Conservation (phyloP, 1,139 yeast species). For the Scheffersomyces titani region DNA sequence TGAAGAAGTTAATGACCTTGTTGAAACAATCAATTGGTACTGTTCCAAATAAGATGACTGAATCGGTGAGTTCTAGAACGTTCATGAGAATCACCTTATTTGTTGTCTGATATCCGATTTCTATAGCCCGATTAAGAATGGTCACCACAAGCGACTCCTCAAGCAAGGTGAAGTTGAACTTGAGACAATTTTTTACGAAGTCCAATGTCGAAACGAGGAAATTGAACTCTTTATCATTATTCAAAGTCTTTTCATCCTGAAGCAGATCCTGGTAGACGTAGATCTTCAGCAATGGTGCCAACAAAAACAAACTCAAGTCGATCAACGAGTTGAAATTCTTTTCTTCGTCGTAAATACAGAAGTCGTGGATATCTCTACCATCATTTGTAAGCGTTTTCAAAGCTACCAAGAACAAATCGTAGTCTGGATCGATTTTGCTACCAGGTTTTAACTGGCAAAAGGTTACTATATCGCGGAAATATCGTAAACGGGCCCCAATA, state of each 20-base stretch:
- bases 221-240: slow-evolving; percentile 12
- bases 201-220: slow-evolving; percentile 28
- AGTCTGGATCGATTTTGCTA: slow-evolving; percentile 46
- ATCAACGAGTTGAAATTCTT: slow-evolving; percentile 46
- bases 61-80: slow-evolving; percentile 47
- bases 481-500: slow-evolving; percentile 50
- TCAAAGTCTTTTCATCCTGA: slow-evolving; percentile 2
- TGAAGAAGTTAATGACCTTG: slow-evolving; percentile 46
- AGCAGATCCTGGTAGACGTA: background rate
- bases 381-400: slow-evolving; percentile 55
- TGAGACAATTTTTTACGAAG: slow-evolving; percentile 47
- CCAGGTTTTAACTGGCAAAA: slow-evolving; percentile 33
- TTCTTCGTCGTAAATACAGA: slow-evolving; percentile 48
- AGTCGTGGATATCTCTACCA: slow-evolving; percentile 63
- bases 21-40: slow-evolving; percentile 44
- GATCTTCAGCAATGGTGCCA: background rate
- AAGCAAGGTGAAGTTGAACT: slow-evolving; percentile 48
- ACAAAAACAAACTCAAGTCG: background rate
- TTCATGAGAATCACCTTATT: slow-evolving; percentile 38
- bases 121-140: slow-evolving; percentile 36
- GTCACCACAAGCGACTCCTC: slow-evolving; percentile 39
- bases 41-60: slow-evolving; percentile 48
- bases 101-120: slow-evolving; percentile 46
- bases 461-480: slow-evolving; percentile 60
- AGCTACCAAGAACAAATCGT: slow-evolving; percentile 56